Evolutionary conservation across 345 rosid species (phyloP), one percentile per base, ranked within the genome.

Genomic region (Euphorbia pulcherrima): DNA sequence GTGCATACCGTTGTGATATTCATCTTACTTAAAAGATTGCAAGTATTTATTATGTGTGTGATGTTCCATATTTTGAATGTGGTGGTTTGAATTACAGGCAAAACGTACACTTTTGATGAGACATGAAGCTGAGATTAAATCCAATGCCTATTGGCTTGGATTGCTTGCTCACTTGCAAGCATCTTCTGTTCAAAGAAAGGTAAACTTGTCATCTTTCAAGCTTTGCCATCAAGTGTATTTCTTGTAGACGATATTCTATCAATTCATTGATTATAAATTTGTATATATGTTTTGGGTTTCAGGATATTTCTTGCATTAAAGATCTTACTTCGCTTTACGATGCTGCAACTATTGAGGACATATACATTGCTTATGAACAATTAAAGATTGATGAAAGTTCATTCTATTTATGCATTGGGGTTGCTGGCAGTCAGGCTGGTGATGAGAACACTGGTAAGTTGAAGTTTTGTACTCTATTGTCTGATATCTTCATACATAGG

Each of bases 141-240:
- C 99, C 74, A 95, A 95, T 82, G 96, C 96, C 9, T 95, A 95
- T 77, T 95, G 99, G 99, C 98, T 95, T 67, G 97, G 97, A 62
- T 80, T 95, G 73, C 80, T 95, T 68, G 93, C 97, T 73, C 99
- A 95, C 80, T 80, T 92, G 85, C 99, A 95, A 83, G 97, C 97
- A 68, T 81, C 96, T 58, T 88, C 96, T 55, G 96, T 95, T 77
- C 88, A 92, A 11, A 90, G 97, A 76, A 92, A 95, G 97, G 97
- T 91, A 73, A 76, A n/a, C n/a, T n/a, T n/a, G n/a, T n/a, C n/a
- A n/a, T n/a, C n/a, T n/a, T 47, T 54, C 30, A 61, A 24, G 46
- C 61, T 51, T 46, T 54, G 47, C 51, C 23, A n/a, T 14, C 18
- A 44, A 44, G 50, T 44, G 12, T 44, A 11, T 44, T 58, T 46